These are phyloP conservation scores for Russula brevipes DNA, from an alignment of 768 basidiomycete species.

Conservation along the genomic window DNA sequence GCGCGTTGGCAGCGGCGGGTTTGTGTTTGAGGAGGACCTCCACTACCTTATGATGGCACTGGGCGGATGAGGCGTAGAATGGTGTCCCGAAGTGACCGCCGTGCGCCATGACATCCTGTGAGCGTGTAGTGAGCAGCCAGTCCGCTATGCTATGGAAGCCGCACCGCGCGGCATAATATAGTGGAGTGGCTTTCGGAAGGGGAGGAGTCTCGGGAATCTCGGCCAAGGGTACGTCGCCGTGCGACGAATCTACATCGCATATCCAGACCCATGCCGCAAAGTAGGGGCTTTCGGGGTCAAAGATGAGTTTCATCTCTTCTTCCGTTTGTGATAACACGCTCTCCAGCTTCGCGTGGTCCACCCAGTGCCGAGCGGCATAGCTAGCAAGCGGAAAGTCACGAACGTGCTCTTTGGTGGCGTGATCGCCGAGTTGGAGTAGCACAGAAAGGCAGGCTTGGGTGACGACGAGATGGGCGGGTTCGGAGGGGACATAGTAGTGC, in stretches of 20 bases:
- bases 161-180: background rate
- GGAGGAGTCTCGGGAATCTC: background rate
- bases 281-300: background rate
- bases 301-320: background rate
- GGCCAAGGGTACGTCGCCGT: too few species aligned
- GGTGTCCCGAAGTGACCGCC: background rate
- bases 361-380: background rate
- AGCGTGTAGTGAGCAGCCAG: background rate
- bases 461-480: background rate
- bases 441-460: background rate
- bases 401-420: background rate
- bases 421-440: background rate
- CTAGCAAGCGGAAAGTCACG: background rate
- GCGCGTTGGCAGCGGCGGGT: background rate
- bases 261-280: background rate
- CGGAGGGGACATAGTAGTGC: background rate
- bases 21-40: background rate
- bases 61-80: background rate
- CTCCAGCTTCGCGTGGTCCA: background rate
- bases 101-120: background rate
- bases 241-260: background rate
- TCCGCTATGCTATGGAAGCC: background rate
- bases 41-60: too few species aligned
- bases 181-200: background rate
- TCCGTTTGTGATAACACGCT: background rate